Percentiles rank a stretch among this genome's conserved stretches.
phyloP scores from a whole-genome alignment of 257 asterid genomes.

The Nicotiana obtusifolia region DNA sequence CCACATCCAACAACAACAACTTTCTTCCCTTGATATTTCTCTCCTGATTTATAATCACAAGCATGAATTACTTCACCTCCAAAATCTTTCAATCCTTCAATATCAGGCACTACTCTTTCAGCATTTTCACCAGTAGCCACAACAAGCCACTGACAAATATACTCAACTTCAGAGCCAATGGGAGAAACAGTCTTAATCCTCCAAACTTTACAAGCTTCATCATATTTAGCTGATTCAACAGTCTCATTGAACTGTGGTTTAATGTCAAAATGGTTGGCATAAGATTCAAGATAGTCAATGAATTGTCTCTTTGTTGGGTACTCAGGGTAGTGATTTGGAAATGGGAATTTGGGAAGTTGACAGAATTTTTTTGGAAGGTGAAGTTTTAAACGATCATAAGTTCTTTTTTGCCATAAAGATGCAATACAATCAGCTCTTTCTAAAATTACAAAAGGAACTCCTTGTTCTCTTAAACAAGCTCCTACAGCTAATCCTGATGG shows the following conservation, averaged over 20 bases:
- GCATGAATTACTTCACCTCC: constrained; percentile 72
- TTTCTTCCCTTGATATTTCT: constrained; percentile 52
- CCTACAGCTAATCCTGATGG: constrained; percentile 95
- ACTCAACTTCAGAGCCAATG: constrained; percentile 52
- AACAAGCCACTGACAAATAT: constrained; percentile 77
- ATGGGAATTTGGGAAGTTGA: constrained; percentile 60
- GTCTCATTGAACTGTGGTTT: constrained; percentile 62
- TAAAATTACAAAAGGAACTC: constrained; percentile 59
- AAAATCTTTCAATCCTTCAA: constrained; percentile 60
- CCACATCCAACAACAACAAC: constrained; percentile 89
- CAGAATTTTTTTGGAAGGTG: constrained; percentile 83
- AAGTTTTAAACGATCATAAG: constrained; percentile 77
- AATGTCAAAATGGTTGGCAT: constrained; percentile 49
- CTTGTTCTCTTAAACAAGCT: constrained; percentile 64
- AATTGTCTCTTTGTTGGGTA: constrained; percentile 69
- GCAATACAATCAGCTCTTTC: constrained; percentile 87
- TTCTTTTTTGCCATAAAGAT: constrained; percentile 79
- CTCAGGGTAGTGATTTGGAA: constrained; percentile 78
- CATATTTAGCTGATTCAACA: constrained; percentile 75
- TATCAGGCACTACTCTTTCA: constrained; percentile 58
- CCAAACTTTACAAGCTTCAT: constrained; percentile 57
- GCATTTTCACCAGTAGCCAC: constrained; percentile 94
- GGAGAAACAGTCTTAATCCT: constrained; percentile 44
- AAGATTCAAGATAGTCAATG: constrained; percentile 60
- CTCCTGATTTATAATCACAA: constrained; percentile 74